These are phyloP conservation scores for Triangularia setosa DNA, from an alignment of 2,329 filamentous ascomycete genomes.

Conservation along the genomic window DNA sequence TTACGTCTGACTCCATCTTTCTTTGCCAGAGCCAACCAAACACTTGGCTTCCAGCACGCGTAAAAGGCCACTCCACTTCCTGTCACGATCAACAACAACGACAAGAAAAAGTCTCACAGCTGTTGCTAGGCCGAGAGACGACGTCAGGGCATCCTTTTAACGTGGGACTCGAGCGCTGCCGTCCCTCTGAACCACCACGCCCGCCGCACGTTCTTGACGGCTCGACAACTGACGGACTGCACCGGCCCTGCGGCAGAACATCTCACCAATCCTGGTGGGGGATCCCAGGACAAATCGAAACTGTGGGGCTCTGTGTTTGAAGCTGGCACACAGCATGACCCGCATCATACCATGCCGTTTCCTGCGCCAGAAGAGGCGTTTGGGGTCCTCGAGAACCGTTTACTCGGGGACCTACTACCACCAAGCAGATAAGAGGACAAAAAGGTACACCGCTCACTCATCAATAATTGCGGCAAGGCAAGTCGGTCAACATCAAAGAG, in stretches of 20 bases:
- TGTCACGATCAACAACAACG: neutral
- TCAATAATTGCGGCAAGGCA: neutral
- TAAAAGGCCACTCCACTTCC: slow-evolving; percentile 9
- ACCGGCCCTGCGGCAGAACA: neutral
- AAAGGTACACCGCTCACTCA: neutral
- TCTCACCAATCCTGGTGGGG: neutral
- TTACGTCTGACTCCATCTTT: neutral
- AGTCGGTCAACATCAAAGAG: neutral
- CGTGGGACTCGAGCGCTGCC: neutral
- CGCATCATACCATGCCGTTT: slow-evolving; percentile 7
- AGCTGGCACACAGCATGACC: slow-evolving; percentile 14
- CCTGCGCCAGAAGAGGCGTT: neutral
- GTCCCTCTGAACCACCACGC: neutral
- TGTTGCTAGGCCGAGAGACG: neutral
- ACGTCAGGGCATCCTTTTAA: neutral
- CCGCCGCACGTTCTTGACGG: neutral
- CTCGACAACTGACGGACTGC: neutral
- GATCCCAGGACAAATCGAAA: neutral
- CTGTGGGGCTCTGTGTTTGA: slow-evolving; percentile 8
- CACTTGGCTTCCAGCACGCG: slow-evolving; percentile 14
- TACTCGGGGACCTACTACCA: neutral
- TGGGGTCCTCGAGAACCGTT: neutral
- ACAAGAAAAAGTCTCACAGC: neutral
- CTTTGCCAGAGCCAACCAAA: slow-evolving; percentile 17
- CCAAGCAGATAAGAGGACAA: neutral